Conservation (phyloP, 129 eudicot species). For the Sambucus nigra region DNA sequence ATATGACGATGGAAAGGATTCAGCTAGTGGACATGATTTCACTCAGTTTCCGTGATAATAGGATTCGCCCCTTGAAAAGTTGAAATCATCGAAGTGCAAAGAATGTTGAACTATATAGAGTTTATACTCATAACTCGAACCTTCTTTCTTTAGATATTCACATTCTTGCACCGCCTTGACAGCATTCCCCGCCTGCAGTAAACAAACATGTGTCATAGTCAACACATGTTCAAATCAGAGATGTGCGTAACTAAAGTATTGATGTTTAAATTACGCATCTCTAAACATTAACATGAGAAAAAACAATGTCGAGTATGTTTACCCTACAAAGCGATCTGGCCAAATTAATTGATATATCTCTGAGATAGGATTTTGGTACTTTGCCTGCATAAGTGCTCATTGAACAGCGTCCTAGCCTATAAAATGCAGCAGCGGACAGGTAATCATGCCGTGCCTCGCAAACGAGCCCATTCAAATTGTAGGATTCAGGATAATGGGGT, state of each 20-base stretch:
- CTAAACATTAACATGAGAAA: constrained; percentile 9
- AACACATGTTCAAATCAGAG: neutral
- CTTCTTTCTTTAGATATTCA: constrained; percentile 57
- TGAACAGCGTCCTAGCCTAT: constrained; percentile 68
- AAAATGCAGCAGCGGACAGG: constrained; percentile 57
- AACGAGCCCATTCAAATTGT: constrained; percentile 80
- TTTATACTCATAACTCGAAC: constrained; percentile 18
- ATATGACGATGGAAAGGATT: neutral
- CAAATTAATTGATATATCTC: constrained; percentile 68
- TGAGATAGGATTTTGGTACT: constrained; percentile 28
- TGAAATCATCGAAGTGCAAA: too few relatives aligned
- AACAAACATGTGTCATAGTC: constrained; percentile 10
- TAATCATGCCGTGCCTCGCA: constrained; percentile 70
- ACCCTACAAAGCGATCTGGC: constrained; percentile 89
- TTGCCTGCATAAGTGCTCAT: constrained; percentile 31
- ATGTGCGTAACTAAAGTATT: neutral
- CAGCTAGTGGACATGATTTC: too few relatives aligned
- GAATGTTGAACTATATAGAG: constrained; percentile 3
- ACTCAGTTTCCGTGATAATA: too few relatives aligned
- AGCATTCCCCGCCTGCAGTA: constrained; percentile 68
- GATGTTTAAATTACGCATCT: neutral
- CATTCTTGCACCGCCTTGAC: constrained; percentile 67
- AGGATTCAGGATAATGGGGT: constrained; percentile 82
- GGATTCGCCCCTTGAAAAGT: too few relatives aligned
- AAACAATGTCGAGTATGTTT: constrained; percentile 7